phyloP scores from a whole-genome alignment of 306 rosid species.

The Carpinus fangiana region DNA sequence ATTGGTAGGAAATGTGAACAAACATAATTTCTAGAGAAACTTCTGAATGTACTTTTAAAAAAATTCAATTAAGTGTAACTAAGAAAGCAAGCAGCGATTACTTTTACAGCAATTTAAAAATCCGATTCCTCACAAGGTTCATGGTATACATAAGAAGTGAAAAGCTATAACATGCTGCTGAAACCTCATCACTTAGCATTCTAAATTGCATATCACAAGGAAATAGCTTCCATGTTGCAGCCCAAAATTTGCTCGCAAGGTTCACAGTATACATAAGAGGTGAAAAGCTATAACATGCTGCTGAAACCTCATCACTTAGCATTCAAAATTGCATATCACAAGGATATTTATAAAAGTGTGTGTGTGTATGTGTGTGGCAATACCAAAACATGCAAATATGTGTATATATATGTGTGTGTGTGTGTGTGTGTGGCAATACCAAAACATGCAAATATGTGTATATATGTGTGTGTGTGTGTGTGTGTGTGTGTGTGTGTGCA shows the following conservation, averaged over 20 bases:
- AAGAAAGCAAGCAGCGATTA: neutral
- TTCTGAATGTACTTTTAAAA: neutral
- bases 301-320: neutral
- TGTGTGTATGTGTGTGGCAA: neutral
- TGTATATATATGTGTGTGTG: too few relatives aligned
- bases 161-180: neutral
- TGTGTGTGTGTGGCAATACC: neutral
- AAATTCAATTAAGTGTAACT: neutral
- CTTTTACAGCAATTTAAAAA: neutral
- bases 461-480: too few relatives aligned
- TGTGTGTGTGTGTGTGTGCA: too few relatives aligned
- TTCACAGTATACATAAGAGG: neutral
- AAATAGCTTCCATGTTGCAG: neutral
- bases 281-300: neutral
- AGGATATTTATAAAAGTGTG: neutral
- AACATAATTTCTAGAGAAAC: neutral
- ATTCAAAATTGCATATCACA: neutral
- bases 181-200: neutral
- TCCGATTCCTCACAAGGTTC: neutral
- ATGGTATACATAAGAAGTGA: neutral
- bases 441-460: neutral
- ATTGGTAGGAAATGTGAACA: conserved; percentile 9
- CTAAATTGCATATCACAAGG: neutral
- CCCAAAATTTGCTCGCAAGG: neutral
- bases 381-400: neutral